Percentiles rank a stretch among this genome's conserved stretches.
Conservation (phyloP, 371 early-diverging fungal genomes). For the Mortierella polycephala region DNA sequence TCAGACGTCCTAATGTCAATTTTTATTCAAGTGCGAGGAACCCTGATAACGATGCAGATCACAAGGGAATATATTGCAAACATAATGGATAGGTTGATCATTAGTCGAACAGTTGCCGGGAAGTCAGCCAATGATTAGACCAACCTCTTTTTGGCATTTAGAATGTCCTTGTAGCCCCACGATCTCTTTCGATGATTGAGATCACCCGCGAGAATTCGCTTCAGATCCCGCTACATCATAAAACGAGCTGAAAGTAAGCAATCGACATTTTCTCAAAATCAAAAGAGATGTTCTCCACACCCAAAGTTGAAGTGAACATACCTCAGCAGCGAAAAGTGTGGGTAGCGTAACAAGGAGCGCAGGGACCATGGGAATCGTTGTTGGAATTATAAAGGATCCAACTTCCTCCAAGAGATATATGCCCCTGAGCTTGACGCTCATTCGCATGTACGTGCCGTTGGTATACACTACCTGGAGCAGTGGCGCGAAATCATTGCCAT, state of each 20-base stretch:
- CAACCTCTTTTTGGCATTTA: not conserved
- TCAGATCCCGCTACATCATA: not conserved
- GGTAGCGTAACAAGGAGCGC: constrained; percentile 9
- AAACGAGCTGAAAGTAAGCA: not conserved
- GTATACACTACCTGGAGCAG: constrained; percentile 5
- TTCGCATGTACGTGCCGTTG: not conserved
- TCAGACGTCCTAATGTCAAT: too few relatives aligned
- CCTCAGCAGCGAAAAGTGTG: constrained; percentile 7
- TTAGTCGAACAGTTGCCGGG: too few relatives aligned
- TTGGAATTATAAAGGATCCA: constrained; percentile 2
- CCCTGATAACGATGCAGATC: too few relatives aligned
- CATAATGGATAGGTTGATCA: too few relatives aligned
- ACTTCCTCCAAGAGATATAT: constrained; percentile 4
- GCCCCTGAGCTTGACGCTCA: not conserved
- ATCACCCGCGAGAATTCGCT: not conserved
- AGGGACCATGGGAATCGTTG: constrained; percentile 1
- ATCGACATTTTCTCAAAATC: too few relatives aligned
- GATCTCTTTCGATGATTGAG: not conserved
- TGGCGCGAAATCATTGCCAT: not conserved
- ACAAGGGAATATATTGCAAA: too few relatives aligned
- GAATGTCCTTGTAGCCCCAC: not conserved
- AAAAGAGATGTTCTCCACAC: not conserved
- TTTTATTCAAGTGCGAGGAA: too few relatives aligned
- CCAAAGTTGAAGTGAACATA: too few relatives aligned
- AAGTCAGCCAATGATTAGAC: too few relatives aligned